Evolutionary conservation across 805 yeast genomes (phyloP).

Genomic region (Spathaspora hagerdaliae): DNA sequence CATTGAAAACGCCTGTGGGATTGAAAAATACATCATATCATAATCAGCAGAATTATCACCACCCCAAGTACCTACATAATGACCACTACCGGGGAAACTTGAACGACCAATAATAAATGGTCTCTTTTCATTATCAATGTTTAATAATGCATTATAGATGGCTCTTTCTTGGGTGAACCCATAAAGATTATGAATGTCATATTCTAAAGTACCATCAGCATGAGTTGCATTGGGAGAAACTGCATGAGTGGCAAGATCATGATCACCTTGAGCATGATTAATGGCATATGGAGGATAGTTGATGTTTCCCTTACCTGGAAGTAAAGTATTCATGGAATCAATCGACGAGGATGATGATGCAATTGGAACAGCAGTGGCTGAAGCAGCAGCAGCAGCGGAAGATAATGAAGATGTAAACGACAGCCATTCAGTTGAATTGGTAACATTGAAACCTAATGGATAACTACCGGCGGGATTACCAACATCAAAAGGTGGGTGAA

Average conservation of each 20-base stretch:
- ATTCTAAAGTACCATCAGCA: slow-evolving; percentile 22
- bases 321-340: slow-evolving; percentile 13
- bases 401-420: slow-evolving; percentile 9
- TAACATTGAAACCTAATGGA: slow-evolving; percentile 13
- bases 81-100: slow-evolving; percentile 19
- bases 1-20: slow-evolving; percentile 21
- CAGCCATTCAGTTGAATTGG: slow-evolving; percentile 14
- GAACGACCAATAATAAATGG: slow-evolving; percentile 21
- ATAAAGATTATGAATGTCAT: slow-evolving; percentile 22
- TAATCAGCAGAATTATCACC: slow-evolving; percentile 20
- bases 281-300: slow-evolving; percentile 32
- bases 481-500: slow-evolving; percentile 13
- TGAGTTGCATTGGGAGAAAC: slow-evolving; percentile 26
- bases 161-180: slow-evolving; percentile 20
- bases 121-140: slow-evolving; percentile 15
- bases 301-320: slow-evolving; percentile 24
- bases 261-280: slow-evolving; percentile 19
- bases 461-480: slow-evolving; percentile 10
- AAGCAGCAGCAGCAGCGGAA: slow-evolving; percentile 12
- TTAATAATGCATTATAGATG: slow-evolving; percentile 15
- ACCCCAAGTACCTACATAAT: slow-evolving; percentile 22
- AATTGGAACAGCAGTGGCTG: slow-evolving; percentile 8
- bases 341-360: slow-evolving; percentile 9
- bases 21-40: slow-evolving; percentile 18
- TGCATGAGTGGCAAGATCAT: slow-evolving; percentile 20